Evolutionary conservation across 129 eudicot species (phyloP), one percentile per base, ranked within the genome.

Genomic region (Centrapalus pauciflorus): DNA sequence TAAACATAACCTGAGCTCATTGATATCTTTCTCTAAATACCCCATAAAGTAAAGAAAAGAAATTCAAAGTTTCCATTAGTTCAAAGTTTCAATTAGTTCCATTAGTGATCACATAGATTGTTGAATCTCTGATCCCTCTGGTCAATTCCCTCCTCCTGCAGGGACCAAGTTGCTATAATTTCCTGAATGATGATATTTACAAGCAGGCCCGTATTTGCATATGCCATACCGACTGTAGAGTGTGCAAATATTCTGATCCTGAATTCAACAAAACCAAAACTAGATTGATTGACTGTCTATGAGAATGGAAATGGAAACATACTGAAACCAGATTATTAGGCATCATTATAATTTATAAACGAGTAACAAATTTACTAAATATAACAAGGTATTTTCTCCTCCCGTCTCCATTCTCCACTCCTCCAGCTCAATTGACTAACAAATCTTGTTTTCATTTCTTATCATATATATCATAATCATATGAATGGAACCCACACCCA

Each of bases 151-250:
- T 45, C n/a, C n/a, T n/a, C 74, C 66, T 16, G 77, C 57, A 16
- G 80, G 48, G 9, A 48, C 41, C 32, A 77, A 64, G 63, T 56
- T 67, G 71, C 69, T 64, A 74, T 74, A 68, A 38, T 77, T 77
- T 68, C 61, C 84, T 17, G 96, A 88, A 75, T 88, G 96, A 66
- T 92, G 85, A 32, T 83, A 88, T 63, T 82, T 85, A 78, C 98
- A 88, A 50, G 88, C 84, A 65, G 96, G 95, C 76, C 98, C 98
- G 20, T 56, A 92, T 82, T 88, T 92, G 96, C 98, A 92, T 61
- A 92, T 92, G 12, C 96, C 96, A 59, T 81, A 88, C 20, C 95
- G 86, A 71, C 80, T 84, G 81, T 83, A 92, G 71, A 85, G 77
- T 49, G 95, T 76, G 72, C 98, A 92, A 56, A 85, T 70, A 71